Conservation (phyloP, 352 stramenopile species). For the Phytophthora litchii region DNA sequence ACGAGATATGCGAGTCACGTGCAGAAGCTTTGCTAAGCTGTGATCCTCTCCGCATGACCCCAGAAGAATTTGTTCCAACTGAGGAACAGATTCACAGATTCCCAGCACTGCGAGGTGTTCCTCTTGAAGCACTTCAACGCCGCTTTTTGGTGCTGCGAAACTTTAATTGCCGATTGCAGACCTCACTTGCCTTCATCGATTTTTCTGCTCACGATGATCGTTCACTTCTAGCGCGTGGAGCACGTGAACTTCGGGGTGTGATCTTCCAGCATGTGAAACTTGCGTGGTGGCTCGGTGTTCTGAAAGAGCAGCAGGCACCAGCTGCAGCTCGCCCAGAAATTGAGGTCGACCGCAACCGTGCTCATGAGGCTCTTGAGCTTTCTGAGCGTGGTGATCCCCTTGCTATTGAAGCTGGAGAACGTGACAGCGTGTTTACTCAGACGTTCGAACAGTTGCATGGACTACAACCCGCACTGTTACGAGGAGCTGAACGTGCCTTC, state of each 20-base stretch:
- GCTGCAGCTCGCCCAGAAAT: conserved; percentile 82
- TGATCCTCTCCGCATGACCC: conserved; percentile 83
- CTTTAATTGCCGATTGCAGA: conserved; percentile 88
- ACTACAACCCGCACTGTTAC: conserved; percentile 85
- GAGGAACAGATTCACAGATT: conserved; percentile 69
- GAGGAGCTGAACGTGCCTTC: conserved; percentile 88
- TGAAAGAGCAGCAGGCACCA: conserved; percentile 88
- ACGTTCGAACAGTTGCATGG: conserved; percentile 86
- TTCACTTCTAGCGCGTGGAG: conserved; percentile 67
- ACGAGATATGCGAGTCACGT: conserved; percentile 81
- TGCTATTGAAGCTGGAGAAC: conserved; percentile 45
- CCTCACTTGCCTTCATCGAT: conserved; percentile 86
- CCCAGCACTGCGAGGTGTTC: conserved; percentile 48
- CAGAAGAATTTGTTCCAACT: conserved; percentile 78
- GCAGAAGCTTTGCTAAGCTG: conserved; percentile 78
- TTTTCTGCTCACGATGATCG: conserved; percentile 67
- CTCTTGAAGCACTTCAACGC: conserved; percentile 65
- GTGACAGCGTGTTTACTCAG: conserved; percentile 87
- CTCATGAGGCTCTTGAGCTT: conserved; percentile 63
- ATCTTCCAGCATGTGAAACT: conserved; percentile 91
- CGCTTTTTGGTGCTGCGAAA: conserved; percentile 88
- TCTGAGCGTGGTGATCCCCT: conserved; percentile 37
- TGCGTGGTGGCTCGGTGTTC: conserved; percentile 86
- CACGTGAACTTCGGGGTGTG: conserved; percentile 63
- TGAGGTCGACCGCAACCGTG: conserved; percentile 83